A percentile compares a stretch with the other conserved stretches of the same genome.
Conservation (phyloP, 129 eudicot genomes). For the Flaveria robusta region DNA sequence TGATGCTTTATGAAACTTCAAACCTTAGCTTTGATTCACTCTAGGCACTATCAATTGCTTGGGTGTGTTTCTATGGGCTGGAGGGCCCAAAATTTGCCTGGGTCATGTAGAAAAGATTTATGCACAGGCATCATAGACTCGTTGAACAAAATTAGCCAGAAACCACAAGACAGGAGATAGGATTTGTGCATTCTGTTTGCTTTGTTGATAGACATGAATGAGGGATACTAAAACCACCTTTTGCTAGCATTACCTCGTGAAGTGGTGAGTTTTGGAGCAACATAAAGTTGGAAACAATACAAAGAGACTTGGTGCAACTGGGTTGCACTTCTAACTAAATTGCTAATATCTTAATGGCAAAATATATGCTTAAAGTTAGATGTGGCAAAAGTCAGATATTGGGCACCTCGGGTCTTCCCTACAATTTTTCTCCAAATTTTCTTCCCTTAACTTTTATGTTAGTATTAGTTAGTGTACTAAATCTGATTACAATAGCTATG, state of each 20-base stretch:
- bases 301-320: background rate
- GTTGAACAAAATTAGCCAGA: background rate
- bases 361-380: background rate
- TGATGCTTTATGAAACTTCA: background rate
- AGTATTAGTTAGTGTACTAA: background rate
- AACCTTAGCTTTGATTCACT: background rate
- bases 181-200: background rate
- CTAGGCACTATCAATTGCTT: background rate
- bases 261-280: background rate
- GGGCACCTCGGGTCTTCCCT: background rate
- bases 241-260: background rate
- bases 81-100: background rate
- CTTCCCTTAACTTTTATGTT: background rate
- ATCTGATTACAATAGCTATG: background rate
- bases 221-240: background rate
- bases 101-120: background rate
- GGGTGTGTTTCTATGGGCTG: background rate
- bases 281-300: background rate
- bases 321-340: background rate
- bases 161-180: background rate
- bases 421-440: background rate
- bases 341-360: conserved; percentile 1
- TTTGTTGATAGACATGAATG: background rate
- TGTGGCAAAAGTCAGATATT: background rate
- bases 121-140: background rate